A percentile compares a stretch with the other conserved stretches of the same genome.
phyloP scores from a whole-genome alignment of 169 alveolate genomes.

The Eimeria maxima region DNA sequence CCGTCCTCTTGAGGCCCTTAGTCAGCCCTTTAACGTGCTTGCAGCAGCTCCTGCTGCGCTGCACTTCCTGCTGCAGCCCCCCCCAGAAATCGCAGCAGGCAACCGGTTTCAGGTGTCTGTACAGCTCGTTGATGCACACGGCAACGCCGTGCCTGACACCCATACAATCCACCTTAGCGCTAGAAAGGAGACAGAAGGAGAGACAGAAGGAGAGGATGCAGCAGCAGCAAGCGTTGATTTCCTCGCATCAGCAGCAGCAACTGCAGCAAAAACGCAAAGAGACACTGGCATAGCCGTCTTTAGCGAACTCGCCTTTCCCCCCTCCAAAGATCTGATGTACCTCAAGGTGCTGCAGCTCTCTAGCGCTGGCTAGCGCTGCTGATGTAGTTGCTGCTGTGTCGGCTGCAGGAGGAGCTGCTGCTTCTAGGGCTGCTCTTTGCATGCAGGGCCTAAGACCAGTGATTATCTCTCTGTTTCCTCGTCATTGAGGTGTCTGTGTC shows the following conservation, averaged over 20 bases:
- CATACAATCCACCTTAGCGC: neutral
- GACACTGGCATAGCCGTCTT: neutral
- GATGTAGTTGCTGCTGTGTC: neutral
- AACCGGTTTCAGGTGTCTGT: slow-evolving; percentile 9
- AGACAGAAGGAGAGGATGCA: neutral
- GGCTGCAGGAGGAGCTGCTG: neutral
- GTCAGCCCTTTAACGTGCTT: slow-evolving; percentile 25
- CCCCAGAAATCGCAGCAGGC: slow-evolving; percentile 43
- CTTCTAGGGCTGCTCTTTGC: neutral
- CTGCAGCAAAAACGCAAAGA: slow-evolving; percentile 12
- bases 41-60: slow-evolving; percentile 61
- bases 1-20: slow-evolving; percentile 6
- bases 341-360: neutral
- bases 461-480: neutral
- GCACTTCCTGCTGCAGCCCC: slow-evolving; percentile 38
- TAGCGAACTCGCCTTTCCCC: neutral
- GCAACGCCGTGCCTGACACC: neutral
- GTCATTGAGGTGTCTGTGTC: neutral
- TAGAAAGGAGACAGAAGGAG: neutral
- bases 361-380: neutral
- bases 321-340: neutral
- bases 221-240: neutral
- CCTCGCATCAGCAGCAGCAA: neutral
- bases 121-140: slow-evolving; percentile 34
- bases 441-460: neutral